Evolutionary conservation across 148 eudicot genomes (phyloP).

Genomic region (Mesembryanthemum crystallinum): DNA sequence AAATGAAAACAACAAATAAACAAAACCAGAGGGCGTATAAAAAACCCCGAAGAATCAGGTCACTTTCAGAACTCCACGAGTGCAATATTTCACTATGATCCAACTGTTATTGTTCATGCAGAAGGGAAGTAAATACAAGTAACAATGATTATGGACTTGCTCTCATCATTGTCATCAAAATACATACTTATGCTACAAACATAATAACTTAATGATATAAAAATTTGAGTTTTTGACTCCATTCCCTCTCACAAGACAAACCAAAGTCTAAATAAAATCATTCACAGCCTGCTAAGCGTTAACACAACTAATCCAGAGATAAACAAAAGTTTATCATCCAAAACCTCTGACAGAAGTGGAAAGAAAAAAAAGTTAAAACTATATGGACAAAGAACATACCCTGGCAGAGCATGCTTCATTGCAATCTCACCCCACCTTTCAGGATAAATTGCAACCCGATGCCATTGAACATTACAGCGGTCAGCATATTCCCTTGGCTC

Average conservation of each 20-base stretch:
- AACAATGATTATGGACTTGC: neutral
- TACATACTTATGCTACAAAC: no score
- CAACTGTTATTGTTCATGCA: no score
- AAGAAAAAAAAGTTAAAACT: neutral
- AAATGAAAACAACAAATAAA: no score
- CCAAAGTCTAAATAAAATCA: neutral
- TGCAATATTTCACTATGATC: neutral
- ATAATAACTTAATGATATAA: neutral
- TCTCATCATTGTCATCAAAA: neutral
- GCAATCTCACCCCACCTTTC: slow-evolving; percentile 55
- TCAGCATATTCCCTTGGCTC: slow-evolving; percentile 86
- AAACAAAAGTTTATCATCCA: neutral
- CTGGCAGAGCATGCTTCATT: slow-evolving; percentile 60
- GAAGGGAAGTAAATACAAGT: no score
- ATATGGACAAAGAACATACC: slow-evolving; percentile 39
- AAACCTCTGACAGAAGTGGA: neutral
- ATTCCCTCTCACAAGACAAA: neutral
- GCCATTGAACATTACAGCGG: slow-evolving; percentile 90
- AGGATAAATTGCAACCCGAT: slow-evolving; percentile 73
- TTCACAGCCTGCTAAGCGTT: neutral
- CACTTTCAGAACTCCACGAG: neutral
- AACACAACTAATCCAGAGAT: neutral
- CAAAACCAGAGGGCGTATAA: no score
- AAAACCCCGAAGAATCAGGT: neutral
- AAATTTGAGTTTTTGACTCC: neutral